These are phyloP conservation scores for Metschnikowia santaceciliae DNA, from an alignment of 805 yeast genomes.

Conservation along the genomic window DNA sequence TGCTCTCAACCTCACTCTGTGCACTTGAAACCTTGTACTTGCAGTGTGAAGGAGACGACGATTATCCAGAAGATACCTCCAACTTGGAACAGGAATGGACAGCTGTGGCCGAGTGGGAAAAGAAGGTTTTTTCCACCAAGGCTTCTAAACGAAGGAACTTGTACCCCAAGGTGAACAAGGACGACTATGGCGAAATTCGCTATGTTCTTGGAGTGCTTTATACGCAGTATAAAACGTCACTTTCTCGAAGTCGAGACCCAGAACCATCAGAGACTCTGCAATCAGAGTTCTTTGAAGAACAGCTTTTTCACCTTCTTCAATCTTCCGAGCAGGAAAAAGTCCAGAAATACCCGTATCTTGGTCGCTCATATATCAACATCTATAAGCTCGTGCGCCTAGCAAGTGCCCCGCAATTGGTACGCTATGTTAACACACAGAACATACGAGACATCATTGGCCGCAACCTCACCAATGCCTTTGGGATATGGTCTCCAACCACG, in stretches of 20 bases:
- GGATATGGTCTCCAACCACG: slow-evolving; percentile 52
- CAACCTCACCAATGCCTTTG: slow-evolving; percentile 66
- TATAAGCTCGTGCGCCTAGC: slow-evolving; percentile 45
- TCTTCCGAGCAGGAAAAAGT: slow-evolving; percentile 49
- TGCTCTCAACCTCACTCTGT: slow-evolving; percentile 36
- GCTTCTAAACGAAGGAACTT: slow-evolving; percentile 28
- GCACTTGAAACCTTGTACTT: slow-evolving; percentile 30
- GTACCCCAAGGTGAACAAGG: slow-evolving; percentile 45
- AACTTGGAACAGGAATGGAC: slow-evolving; percentile 34
- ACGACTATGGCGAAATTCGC: slow-evolving; percentile 50
- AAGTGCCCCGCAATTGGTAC: slow-evolving; percentile 33
- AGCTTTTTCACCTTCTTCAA: slow-evolving; percentile 42
- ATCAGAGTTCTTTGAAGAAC: slow-evolving; percentile 1
- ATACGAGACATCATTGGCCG: slow-evolving; percentile 51
- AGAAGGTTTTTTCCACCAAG: slow-evolving; percentile 27
- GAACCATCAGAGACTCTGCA: neutral
- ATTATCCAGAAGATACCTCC: slow-evolving; percentile 6
- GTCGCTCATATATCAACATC: slow-evolving; percentile 44
- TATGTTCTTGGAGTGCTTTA: slow-evolving; percentile 34
- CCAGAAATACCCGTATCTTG: slow-evolving; percentile 42
- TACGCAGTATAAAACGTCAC: slow-evolving; percentile 12
- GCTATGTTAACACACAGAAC: slow-evolving; percentile 31
- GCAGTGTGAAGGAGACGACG: slow-evolving; percentile 24
- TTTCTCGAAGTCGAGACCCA: neutral
- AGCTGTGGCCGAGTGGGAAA: slow-evolving; percentile 35